A percentile compares a stretch with the other conserved stretches of the same genome.
These are phyloP conservation scores for Sophora flavescens DNA, from an alignment of 306 rosid species.

Conservation along the genomic window DNA sequence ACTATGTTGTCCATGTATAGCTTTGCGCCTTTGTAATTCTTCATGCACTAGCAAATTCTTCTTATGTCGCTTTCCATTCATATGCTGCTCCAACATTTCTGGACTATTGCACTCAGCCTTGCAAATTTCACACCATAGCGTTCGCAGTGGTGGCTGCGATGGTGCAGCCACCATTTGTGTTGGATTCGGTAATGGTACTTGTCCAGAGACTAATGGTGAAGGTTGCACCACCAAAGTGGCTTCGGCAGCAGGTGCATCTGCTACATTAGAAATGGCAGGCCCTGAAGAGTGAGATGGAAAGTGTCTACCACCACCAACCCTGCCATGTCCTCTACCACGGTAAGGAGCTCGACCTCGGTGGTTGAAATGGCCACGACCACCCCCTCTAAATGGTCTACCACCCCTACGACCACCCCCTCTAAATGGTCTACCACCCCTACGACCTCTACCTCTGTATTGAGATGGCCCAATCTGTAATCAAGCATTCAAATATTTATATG, in stretches of 20 bases:
- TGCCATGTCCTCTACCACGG: conserved; percentile 64
- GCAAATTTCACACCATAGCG: conserved; percentile 84
- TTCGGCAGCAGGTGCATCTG: conserved; percentile 53
- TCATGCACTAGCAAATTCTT: conserved; percentile 70
- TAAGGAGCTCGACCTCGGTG: conserved; percentile 27
- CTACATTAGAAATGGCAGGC: conserved; percentile 48
- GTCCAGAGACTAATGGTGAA: conserved; percentile 54
- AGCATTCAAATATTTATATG: conserved; percentile 47
- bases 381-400: conserved; percentile 72
- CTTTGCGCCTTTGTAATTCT: conserved; percentile 70
- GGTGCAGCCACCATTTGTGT: conserved; percentile 62
- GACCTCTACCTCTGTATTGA: conserved; percentile 77
- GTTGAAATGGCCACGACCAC: conserved; percentile 56
- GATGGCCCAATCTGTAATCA: conserved; percentile 71
- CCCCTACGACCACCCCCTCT: no score
- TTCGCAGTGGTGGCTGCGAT: conserved; percentile 52
- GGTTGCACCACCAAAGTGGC: conserved; percentile 50
- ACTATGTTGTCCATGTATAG: conserved; percentile 54
- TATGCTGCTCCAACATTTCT: conserved; percentile 82
- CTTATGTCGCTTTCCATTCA: conserved; percentile 81
- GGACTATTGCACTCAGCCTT: conserved; percentile 82
- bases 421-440: conserved; percentile 79
- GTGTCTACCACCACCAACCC: conserved; percentile 67
- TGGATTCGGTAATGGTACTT: conserved; percentile 46
- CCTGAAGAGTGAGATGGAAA: conserved; percentile 60